Evolutionary conservation across 1,139 yeast genomes (phyloP), one percentile per base, ranked within the genome.

Genomic region (Candida sp.): DNA sequence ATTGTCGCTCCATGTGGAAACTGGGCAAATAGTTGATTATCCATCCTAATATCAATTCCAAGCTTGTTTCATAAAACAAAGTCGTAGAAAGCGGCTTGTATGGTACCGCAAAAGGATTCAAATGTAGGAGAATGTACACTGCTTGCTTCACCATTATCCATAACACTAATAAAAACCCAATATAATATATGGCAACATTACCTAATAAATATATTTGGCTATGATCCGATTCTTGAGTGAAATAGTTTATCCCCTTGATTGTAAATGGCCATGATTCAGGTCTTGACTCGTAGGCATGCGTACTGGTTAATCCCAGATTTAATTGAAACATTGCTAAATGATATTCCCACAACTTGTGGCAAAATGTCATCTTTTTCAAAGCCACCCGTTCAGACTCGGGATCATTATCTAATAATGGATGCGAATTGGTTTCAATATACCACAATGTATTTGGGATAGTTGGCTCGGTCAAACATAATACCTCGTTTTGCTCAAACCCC

Each of bases 401-500:
- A 35, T 68, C 62, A 11, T 64, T 51, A 21, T 64, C 69, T 6
- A 68, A 52, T 4, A 59, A 46, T 2, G 87, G 85, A 56, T 82
- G 84, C n/a, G 65, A 61, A 51, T 82, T 82, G 46, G 64, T 63
- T 51, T 87, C 95, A 40, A 87, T 68, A 50, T 70, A 77, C 83
- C 95, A 87, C 38, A 77, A 61, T 0, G 91, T 71, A 52, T 81
- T 77, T 9, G 77, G 74, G 32, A 70, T 61, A 3, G 77, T 77
- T 9, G 95, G 89, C 32, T 76, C 77, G 36, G 78, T 77, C 32
- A 86, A 75, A 61, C 96, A 89, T 21, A 85, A 64, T 2, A 87
- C 88, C 64, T 89, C 96, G 58, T 82, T 82, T 54, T 86, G 95
- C 30, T 71, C 69, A 49, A 70, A 71, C 0, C 82, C 95, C 89